Percentiles rank a stretch among this genome's conserved stretches.
These are phyloP conservation scores for Dactylellina parvicollis DNA, from an alignment of 2,329 filamentous ascomycete species.

Conservation along the genomic window DNA sequence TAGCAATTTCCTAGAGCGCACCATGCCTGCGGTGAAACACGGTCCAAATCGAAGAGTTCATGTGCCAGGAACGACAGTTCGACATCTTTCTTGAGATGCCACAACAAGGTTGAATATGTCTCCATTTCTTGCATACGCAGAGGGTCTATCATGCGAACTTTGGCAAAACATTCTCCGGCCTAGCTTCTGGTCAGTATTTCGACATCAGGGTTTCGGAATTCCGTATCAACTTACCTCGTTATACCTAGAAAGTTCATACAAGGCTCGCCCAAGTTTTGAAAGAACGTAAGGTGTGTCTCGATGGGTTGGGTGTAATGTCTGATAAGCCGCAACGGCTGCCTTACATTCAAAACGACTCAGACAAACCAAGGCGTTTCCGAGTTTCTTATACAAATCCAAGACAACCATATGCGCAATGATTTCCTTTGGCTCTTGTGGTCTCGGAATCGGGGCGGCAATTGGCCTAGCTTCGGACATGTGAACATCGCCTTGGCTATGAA, in stretches of 20 bases:
- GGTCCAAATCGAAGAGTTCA: constrained; percentile 84
- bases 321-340: constrained; percentile 79
- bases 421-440: constrained; percentile 72
- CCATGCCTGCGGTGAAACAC: constrained; percentile 93
- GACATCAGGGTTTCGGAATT: neutral
- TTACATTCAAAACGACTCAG: constrained; percentile 81
- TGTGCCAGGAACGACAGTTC: constrained; percentile 92
- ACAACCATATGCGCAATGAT: constrained; percentile 80
- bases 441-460: constrained; percentile 59
- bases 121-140: constrained; percentile 94
- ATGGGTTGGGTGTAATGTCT: constrained; percentile 75
- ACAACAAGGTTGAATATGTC: constrained; percentile 97
- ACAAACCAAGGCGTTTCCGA: constrained; percentile 81
- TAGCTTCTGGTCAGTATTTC: constrained; percentile 29
- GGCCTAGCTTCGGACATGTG: constrained; percentile 53
- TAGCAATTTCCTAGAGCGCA: constrained; percentile 94
- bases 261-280: constrained; percentile 85
- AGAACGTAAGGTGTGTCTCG: constrained; percentile 94
- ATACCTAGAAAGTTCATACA: constrained; percentile 91
- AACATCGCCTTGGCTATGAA: constrained; percentile 51
- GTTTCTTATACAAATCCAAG: constrained; percentile 81
- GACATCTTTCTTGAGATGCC: constrained; percentile 92
- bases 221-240: constrained; percentile 65
- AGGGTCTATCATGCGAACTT: constrained; percentile 80
- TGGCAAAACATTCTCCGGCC: constrained; percentile 85